Base-by-base conservation (phyloP, 331 rosid genomes). In the Arachis monticola region DNA sequence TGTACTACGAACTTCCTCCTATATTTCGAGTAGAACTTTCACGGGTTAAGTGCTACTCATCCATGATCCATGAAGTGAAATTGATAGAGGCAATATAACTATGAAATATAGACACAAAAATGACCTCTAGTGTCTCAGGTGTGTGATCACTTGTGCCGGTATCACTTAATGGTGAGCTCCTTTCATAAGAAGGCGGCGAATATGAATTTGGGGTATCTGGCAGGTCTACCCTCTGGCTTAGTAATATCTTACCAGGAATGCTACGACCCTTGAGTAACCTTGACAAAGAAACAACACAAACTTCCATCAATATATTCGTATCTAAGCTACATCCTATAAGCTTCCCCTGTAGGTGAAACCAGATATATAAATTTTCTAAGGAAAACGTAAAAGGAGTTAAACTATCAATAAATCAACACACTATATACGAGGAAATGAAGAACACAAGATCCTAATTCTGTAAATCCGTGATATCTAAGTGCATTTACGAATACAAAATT, bases 231-330 rank as follows among this genome's bases (percentile, higher is more conserved):
- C 91, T 88, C 83, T 85, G 89, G 75, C 93, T 89, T 77, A 91
- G 75, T 44, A 93, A 76, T 27, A 91, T 85, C 85, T 93, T 93
- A 61, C 98, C 98, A 8, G 98, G 98, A 67, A 93, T 91, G 68
- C 89, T 87, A 53, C 97, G 97, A 69, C 98, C 98, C 82, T 91
- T 93, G 76, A 91, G 96, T 76, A 93, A 84, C 87, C 98, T 93
- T 81, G 14, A 63, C 64, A 60, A 71, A 77, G n/a, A 66, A 83
- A 60, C 9, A 65, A 60, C 10, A 66, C 8, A 58, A 77, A 63
- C 51, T 78, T 3, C 44, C 44, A 63, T 82, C 74, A 78, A 27
- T 50, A 12, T 48, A 48, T 45, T 45, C 53, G 10, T 40, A 58
- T 27, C 67, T 11, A 52, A 35, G 35, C 32, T 8, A 72, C 14